Percentiles rank a stretch among this genome's conserved stretches.
These are phyloP conservation scores for Crithidia brevicula DNA, from an alignment of 208 protist species.

Conservation along the genomic window DNA sequence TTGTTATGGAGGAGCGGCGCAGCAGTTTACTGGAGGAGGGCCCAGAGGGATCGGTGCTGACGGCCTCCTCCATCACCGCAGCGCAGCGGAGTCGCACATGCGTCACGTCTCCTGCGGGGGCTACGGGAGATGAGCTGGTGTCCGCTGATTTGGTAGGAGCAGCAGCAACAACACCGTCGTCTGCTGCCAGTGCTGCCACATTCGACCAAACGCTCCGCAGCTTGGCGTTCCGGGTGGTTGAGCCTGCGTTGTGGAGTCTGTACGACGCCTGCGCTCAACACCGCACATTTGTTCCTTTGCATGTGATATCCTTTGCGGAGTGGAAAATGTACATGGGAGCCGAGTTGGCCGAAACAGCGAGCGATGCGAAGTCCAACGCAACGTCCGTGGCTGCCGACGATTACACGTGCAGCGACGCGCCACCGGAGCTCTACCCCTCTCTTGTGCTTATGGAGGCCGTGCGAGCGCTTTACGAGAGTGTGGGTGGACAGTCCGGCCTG, in stretches of 20 bases:
- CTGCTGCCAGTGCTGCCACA: not conserved
- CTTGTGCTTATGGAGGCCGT: slow-evolving; percentile 19
- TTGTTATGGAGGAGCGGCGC: slow-evolving; percentile 80
- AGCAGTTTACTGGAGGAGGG: slow-evolving; percentile 63
- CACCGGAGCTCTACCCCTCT: slow-evolving; percentile 2
- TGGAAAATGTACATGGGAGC: slow-evolving; percentile 14
- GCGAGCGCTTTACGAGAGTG: slow-evolving; percentile 13
- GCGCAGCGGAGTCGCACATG: slow-evolving; percentile 4
- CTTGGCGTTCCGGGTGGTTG: slow-evolving; percentile 75
- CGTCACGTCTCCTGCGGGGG: not conserved
- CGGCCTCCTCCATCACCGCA: slow-evolving; percentile 42
- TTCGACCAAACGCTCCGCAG: slow-evolving; percentile 61
- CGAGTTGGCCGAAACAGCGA: not conserved
- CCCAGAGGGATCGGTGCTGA: slow-evolving; percentile 68
- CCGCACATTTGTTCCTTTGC: slow-evolving; percentile 8
- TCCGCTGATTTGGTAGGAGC: not conserved
- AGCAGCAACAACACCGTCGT: not conserved
- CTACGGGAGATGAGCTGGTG: not conserved
- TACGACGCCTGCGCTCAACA: slow-evolving; percentile 40
- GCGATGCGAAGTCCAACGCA: not conserved
- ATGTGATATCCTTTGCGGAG: slow-evolving; percentile 18
- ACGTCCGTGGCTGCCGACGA: not conserved
- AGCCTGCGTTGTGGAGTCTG: slow-evolving; percentile 64
- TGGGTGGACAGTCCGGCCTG: slow-evolving; percentile 35
- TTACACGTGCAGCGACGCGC: not conserved